Conservation (phyloP, 345 rosid genomes). For the Ceriops tagal region DNA sequence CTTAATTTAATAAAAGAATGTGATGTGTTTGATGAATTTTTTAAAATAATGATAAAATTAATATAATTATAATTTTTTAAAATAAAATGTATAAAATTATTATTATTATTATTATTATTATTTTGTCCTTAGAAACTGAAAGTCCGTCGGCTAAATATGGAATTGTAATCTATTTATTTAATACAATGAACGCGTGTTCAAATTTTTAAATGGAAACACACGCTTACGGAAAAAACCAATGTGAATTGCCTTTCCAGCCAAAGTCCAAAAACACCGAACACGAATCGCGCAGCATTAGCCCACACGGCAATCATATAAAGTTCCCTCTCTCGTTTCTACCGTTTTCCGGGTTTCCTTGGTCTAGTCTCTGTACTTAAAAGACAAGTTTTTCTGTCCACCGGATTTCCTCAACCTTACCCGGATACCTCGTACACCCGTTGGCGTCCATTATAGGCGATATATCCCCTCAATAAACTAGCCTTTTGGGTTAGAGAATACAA, state of each 20-base stretch:
- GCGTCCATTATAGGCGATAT: conserved; percentile 29
- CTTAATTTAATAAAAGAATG: too few species aligned
- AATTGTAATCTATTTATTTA: too few species aligned
- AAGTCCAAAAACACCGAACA: background rate
- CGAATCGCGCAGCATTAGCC: conserved; percentile 4
- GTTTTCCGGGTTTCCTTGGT: conserved; percentile 2
- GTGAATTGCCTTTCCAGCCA: conserved; percentile 25
- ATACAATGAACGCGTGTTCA: too few species aligned
- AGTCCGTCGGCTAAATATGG: too few species aligned
- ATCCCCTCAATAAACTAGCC: background rate
- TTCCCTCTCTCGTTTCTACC: background rate
- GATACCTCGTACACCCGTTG: conserved; percentile 13
- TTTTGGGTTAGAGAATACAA: conserved; percentile 25
- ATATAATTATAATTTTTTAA: too few species aligned
- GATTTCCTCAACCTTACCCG: conserved; percentile 15
- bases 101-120: too few species aligned
- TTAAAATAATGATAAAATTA: too few species aligned
- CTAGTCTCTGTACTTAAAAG: conserved; percentile 8
- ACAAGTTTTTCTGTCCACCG: conserved; percentile 14
- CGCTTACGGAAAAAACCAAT: conserved; percentile 17
- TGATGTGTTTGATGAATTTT: too few species aligned
- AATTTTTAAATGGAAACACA: background rate
- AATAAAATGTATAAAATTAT: too few species aligned
- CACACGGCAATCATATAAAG: conserved; percentile 7
- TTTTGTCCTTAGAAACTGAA: too few species aligned